Evolutionary conservation across 257 asterid genomes (phyloP), one percentile per base, ranked within the genome.

Genomic region (Penstemon barbatus): DNA sequence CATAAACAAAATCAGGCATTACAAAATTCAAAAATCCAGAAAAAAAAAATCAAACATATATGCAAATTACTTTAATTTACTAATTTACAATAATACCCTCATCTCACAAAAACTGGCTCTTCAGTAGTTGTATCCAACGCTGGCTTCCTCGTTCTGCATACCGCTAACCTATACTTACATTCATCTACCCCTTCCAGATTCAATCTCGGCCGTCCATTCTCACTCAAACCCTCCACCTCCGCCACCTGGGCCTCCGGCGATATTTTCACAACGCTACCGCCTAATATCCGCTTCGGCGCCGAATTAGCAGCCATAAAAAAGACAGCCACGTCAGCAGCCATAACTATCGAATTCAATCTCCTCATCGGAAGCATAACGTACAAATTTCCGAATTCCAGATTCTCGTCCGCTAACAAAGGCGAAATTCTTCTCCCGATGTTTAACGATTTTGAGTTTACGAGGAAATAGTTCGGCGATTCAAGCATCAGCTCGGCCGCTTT

Each of bases 401-500:
- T 87, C 61, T 87, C 88, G 84, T 89, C 91, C 2, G 96, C 96
- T 18, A 88, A n/a, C 3, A 86, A 73, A 48, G 91, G 80, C 37
- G 86, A 81, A 69, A 87, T 83, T 12, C 88, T 75, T 6, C 83
- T 40, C 57, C 91, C 89, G 69, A 80, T 67, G 57, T 9, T 61
- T 18, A 87, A 71, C 5, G 88, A 71, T 33, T 59, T 69, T 46
- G 89, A 73, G 74, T 85, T 80, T 15, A 83, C 84, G 57, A 87
- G 43, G 85, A 83, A 85, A 57, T 25, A 82, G 61, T 37, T 72
- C 0, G 96, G 91, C 6, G 77, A 72, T 45, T 89, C 94, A 25
- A 89, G 87, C 94, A 89, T 89, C 60, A 89, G 80, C 72, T 89
- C 94, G 13, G 94, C 96, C 64, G 94, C 96, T 79, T 76, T 86